A percentile compares a stretch with the other conserved stretches of the same genome.
These are phyloP conservation scores for Erodium texanum DNA, from an alignment of 441 rosid genomes.

Conservation along the genomic window DNA sequence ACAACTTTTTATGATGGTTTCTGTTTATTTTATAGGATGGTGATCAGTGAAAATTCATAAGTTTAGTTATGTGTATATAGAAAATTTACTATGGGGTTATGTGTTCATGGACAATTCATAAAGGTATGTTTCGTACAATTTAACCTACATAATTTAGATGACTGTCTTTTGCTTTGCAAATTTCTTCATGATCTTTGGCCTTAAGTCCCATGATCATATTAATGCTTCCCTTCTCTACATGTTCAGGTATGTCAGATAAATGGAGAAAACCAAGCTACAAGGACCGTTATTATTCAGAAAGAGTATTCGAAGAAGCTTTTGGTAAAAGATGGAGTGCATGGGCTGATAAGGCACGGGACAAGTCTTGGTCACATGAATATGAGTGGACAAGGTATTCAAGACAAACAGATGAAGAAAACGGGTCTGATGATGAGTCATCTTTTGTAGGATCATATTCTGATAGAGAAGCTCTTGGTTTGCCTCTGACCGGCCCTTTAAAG, in stretches of 20 bases:
- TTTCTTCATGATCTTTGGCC: too few species aligned
- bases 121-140: too few species aligned
- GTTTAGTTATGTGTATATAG: too few species aligned
- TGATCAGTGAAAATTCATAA: too few species aligned
- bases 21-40: too few species aligned
- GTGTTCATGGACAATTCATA: too few species aligned
- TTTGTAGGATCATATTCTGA: conserved; percentile 41
- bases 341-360: conserved; percentile 22
- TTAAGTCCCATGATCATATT: too few species aligned
- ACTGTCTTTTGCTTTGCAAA: too few species aligned
- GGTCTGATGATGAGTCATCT: conserved; percentile 29
- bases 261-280: conserved; percentile 33
- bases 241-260: conserved; percentile 26
- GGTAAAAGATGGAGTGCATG: conserved; percentile 45
- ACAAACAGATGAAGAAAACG: conserved; percentile 21
- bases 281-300: conserved; percentile 35
- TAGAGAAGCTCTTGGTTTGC: conserved; percentile 47
- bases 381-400: conserved; percentile 38
- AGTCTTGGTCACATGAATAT: conserved; percentile 33
- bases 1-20: too few species aligned
- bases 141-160: too few species aligned
- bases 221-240: conserved; percentile 9
- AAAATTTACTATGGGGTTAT: too few species aligned
- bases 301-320: conserved; percentile 35
- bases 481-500: conserved; percentile 40